Evolutionary conservation across 78 protist species (phyloP).

Genomic region (Isochrysis galbana): DNA sequence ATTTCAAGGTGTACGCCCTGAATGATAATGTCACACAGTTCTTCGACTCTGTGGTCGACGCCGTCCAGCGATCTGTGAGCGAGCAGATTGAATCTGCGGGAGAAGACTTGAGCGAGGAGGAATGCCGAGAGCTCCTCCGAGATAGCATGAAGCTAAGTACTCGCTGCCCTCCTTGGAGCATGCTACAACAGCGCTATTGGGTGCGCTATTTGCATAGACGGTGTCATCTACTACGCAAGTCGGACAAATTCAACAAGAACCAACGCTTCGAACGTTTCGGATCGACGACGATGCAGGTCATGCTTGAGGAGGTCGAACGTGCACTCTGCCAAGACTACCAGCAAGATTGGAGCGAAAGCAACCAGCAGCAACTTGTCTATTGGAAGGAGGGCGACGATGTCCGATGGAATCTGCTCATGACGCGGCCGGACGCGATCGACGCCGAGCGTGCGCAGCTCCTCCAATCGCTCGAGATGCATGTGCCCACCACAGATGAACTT

Average conservation of each 20-base stretch:
- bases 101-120: not conserved
- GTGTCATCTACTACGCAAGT: not conserved
- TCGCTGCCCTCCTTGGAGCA: not conserved
- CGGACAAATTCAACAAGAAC: conserved; percentile 1
- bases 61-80: too few relatives aligned
- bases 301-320: not conserved
- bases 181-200: not conserved
- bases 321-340: not conserved
- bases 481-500: not conserved
- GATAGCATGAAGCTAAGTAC: not conserved
- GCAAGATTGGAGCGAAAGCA: not conserved
- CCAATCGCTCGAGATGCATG: not conserved
- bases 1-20: too few relatives aligned
- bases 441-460: not conserved
- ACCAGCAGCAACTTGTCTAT: not conserved
- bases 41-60: too few relatives aligned
- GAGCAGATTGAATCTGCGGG: not conserved
- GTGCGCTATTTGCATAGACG: not conserved
- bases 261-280: not conserved
- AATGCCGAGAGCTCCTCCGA: not conserved
- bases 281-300: not conserved
- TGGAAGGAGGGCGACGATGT: not conserved
- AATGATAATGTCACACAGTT: too few relatives aligned
- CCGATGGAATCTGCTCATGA: not conserved
- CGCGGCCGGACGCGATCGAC: not conserved